Evolutionary conservation across 176 grass and related monocot genomes (phyloP), one percentile per base, ranked within the genome.

Genomic region (Musa beccarii): DNA sequence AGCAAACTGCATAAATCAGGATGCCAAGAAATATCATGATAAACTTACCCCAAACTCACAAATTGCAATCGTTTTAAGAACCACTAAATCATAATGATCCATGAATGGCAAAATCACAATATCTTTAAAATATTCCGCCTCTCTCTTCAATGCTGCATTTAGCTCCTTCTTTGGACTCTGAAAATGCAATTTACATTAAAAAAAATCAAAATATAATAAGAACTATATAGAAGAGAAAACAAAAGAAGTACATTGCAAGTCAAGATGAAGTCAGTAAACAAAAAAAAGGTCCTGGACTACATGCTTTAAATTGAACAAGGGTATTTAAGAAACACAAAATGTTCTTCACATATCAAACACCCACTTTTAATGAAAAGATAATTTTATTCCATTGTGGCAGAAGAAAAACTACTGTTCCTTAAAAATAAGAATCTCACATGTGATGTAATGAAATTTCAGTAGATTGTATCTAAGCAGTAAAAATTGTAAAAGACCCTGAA

Each of bases 11-110:
- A 59, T 9, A 73, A 9, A 10, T 34, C 8, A 55, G 28, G 15
- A 56, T 15, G 1, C 24, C 3, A 11, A 34, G 12, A 28, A 9
- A 56, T 20, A 34, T 68, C 66, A 56, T 28, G 52, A 43, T 66
- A 22, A 5, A 84, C 82, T 87, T 75, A 91, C 95, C 80, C 94
- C 90, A 54, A 82, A 94, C 79, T 99, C 80, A 86, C 90, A 89
- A 84, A 99, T 94, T 11, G 95, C 90, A 49, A 91, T 86, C 65
- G 95, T 93, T 89, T 99, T 99, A 57, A 99, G 95, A 80, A 99
- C 95, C 66, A 94, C 95, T 49, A 99, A 75, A 52, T 99, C 95
- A 73, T 99, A 99, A 51, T 83, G 90, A 66, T 94, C 90, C 14
- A 99, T 82, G 51, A 94, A 99, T 51, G 95, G 95, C 72, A 99